Conservation (phyloP, 164 flowering plant genomes). For the Echeveria elegans region DNA sequence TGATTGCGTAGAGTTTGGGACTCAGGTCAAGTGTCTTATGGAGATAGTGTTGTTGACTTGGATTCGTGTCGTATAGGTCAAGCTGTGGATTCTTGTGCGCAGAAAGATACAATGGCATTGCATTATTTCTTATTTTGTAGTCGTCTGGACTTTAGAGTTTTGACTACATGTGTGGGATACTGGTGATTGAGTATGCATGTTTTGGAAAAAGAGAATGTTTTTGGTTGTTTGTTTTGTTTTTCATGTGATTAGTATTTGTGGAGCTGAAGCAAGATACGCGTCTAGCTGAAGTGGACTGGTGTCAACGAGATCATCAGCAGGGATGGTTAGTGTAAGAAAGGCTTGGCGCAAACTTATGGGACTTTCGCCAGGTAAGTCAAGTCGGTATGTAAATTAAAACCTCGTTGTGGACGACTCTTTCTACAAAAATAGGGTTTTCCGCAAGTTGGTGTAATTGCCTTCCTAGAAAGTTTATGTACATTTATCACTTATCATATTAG, state of each 20-base stretch:
- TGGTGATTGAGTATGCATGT: not conserved
- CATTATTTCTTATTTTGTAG: not conserved
- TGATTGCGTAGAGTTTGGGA: not conserved
- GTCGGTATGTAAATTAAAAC: not conserved
- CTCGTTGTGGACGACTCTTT: not conserved
- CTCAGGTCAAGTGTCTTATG: no score
- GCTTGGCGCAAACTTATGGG: conserved; percentile 6
- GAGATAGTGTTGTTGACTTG: conserved; percentile 1
- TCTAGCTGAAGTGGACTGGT: not conserved
- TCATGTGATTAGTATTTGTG: not conserved
- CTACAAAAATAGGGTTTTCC: not conserved
- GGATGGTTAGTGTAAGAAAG: conserved; percentile 3
- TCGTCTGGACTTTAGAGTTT: not conserved
- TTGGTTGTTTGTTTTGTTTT: not conserved
- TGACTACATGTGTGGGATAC: no score
- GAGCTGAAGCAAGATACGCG: not conserved
- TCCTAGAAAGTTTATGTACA: not conserved
- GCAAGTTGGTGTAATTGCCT: not conserved
- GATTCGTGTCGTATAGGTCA: not conserved
- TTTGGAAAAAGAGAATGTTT: no score
- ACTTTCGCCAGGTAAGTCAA: not conserved
- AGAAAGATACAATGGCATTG: no score
- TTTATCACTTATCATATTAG: not conserved
- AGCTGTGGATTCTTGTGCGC: no score
- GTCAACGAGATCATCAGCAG: not conserved